phyloP scores from a whole-genome alignment of 1,284 basidiomycete genomes.

The Mycena citricolor region DNA sequence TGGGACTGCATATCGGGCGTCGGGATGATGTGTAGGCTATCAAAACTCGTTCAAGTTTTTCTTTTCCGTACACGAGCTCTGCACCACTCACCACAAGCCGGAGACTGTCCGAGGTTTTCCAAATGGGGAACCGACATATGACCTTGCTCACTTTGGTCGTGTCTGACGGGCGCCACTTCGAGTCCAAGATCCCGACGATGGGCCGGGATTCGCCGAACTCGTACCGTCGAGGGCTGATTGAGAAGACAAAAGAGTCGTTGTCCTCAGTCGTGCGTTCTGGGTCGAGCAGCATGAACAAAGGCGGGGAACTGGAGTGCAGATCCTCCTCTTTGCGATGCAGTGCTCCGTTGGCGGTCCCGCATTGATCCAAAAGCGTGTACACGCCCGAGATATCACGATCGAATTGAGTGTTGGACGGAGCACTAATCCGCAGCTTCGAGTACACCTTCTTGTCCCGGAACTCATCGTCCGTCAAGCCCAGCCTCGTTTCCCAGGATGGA shows the following conservation, averaged over 20 bases:
- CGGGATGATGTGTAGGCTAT: slow-evolving; percentile 53
- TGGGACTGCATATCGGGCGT: slow-evolving; percentile 71
- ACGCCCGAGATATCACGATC: slow-evolving; percentile 82
- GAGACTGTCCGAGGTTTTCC: slow-evolving; percentile 51
- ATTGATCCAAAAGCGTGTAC: slow-evolving; percentile 81
- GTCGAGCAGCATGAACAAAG: slow-evolving; percentile 83
- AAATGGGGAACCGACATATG: slow-evolving; percentile 62
- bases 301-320: slow-evolving; percentile 48
- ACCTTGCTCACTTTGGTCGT: slow-evolving; percentile 48
- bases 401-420: slow-evolving; percentile 57
- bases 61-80: background rate
- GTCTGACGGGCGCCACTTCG: slow-evolving; percentile 76
- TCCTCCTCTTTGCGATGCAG: slow-evolving; percentile 67
- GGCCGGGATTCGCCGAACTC: slow-evolving; percentile 82
- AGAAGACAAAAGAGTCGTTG: slow-evolving; percentile 81
- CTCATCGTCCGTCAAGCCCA: slow-evolving; percentile 73
- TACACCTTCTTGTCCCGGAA: slow-evolving; percentile 70
- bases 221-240: slow-evolving; percentile 72
- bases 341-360: slow-evolving; percentile 87
- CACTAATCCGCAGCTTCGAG: slow-evolving; percentile 63
- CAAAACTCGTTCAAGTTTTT: background rate
- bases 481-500: slow-evolving; percentile 81
- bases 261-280: slow-evolving; percentile 78
- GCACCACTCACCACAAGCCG: slow-evolving; percentile 45
- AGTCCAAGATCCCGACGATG: slow-evolving; percentile 67